Conservation (phyloP, 2,329 filamentous ascomycete genomes). For the Mollisia scopiformis region DNA sequence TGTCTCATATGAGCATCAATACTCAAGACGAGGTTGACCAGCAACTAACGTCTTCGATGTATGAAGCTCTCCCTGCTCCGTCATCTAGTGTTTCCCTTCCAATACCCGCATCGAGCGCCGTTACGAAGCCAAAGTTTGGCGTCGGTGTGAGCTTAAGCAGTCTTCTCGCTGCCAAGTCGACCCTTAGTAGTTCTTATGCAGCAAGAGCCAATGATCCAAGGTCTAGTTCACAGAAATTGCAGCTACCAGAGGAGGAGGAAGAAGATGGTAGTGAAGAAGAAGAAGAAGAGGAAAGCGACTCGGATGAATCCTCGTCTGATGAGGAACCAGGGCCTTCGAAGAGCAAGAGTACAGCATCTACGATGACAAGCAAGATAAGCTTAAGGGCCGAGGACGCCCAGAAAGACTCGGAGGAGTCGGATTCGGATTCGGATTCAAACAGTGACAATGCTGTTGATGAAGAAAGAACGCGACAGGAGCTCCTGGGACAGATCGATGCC, state of each 20-base stretch:
- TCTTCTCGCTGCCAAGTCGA: constrained; percentile 18
- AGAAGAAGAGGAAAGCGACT: constrained; percentile 8
- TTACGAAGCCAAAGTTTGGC: constrained; percentile 21
- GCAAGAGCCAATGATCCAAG: constrained; percentile 1
- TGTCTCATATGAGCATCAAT: constrained; percentile 22
- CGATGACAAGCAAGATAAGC: background rate
- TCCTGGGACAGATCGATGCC: constrained; percentile 11
- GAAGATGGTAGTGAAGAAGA: constrained; percentile 23
- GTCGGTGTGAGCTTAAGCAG: constrained; percentile 28
- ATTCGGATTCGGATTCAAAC: constrained; percentile 14
- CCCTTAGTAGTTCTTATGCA: constrained; percentile 12
- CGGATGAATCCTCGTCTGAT: constrained; percentile 17
- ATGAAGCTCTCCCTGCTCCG: constrained; percentile 25
- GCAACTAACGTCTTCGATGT: constrained; percentile 34
- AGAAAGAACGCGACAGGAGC: constrained; percentile 9
- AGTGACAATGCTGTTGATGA: background rate
- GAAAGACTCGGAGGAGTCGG: constrained; percentile 4
- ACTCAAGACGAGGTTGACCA: constrained; percentile 33
- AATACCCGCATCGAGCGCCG: constrained; percentile 18
- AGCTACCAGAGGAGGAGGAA: constrained; percentile 7
- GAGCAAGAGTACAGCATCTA: background rate
- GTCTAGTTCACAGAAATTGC: constrained; percentile 8
- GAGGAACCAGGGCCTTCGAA: constrained; percentile 7
- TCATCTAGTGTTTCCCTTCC: constrained; percentile 11
- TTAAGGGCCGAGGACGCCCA: background rate